Evolutionary conservation across 257 asterid genomes (phyloP), one percentile per base, ranked within the genome.

Genomic region (Solanum megistacrolobum): DNA sequence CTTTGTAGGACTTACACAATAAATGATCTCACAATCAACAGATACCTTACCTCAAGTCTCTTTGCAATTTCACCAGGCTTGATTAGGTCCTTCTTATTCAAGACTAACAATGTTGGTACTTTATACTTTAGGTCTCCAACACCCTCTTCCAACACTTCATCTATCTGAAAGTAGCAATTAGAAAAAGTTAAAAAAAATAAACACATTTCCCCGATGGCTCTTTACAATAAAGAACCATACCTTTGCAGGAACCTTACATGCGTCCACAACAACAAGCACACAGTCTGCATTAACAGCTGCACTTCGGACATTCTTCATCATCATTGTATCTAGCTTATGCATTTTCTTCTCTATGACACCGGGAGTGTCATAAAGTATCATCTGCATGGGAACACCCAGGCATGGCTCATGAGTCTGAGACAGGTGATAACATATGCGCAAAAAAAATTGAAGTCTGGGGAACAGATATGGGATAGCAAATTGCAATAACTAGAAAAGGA

Each of bases 51-150:
- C 99, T 95, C 94, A 82, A 96, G 97, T 91, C 92, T 97, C 97
- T 96, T 96, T 38, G 98, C 99, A 29, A 97, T 94, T 95, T 97
- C 99, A 88, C 99, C 99, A 23, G 99, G 99, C 79, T 96, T 97
- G 89, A 97, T 94, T 82, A 95, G 96, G 88, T 97, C 99, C 91
- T 94, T 95, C 93, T 97, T 97, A 94, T 97, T 97, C 88, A 97
- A 92, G 91, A 96, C 99, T 41, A 97, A 91, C 89, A 97, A 90
- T 75, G 94, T 93, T 32, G 99, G 99, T 25, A 95, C 66, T 88
- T 93, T 93, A 84, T 90, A 91, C 68, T 90, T 93, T 65, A 91
- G 92, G 83, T 91, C 93, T 87, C 98, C 97, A 35, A 92, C 92
- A 81, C 95, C 98, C 88, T 92, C 95, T 86, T 93, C 98, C 93